Conservation (phyloP, 352 stramenopile species). For the Pythium myriotylum region DNA sequence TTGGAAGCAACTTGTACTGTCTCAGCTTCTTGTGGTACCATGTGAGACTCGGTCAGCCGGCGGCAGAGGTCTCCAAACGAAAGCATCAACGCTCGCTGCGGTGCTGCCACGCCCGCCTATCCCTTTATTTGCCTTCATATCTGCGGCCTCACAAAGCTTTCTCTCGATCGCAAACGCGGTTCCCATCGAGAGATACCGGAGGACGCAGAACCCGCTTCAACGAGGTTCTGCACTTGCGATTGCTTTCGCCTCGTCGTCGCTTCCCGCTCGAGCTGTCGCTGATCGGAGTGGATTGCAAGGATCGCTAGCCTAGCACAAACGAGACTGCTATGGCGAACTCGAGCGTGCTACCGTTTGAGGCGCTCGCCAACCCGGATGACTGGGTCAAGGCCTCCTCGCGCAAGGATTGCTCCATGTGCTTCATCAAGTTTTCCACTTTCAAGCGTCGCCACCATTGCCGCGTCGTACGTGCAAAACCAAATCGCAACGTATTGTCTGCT, state of each 20-base stretch:
- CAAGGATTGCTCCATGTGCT: conserved; percentile 28
- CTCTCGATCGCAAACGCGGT: conserved; percentile 1
- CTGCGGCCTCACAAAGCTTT: conserved; percentile 11
- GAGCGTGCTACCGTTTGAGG: conserved; percentile 23
- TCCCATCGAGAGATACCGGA: background rate
- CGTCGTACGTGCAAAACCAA: conserved; percentile 9
- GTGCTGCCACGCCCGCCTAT: background rate
- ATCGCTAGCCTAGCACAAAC: background rate
- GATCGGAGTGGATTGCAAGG: background rate
- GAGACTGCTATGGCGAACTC: conserved; percentile 4
- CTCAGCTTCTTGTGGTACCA: background rate
- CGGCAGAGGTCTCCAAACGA: too few species aligned
- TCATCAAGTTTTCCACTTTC: conserved; percentile 27
- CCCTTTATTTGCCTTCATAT: conserved; percentile 3
- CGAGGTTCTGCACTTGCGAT: background rate
- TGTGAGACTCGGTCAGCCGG: background rate
- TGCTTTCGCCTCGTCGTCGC: background rate
- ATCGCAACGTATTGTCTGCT: background rate
- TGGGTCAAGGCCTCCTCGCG: conserved; percentile 22
- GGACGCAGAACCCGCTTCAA: background rate
- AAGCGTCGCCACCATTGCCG: conserved; percentile 28
- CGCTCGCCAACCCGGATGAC: conserved; percentile 25
- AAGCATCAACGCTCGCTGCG: too few species aligned
- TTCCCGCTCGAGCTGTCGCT: background rate
- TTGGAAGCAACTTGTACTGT: background rate